Evolutionary conservation across 352 stramenopile species (phyloP).

Genomic region (Pythium rhizo-oryzae): DNA sequence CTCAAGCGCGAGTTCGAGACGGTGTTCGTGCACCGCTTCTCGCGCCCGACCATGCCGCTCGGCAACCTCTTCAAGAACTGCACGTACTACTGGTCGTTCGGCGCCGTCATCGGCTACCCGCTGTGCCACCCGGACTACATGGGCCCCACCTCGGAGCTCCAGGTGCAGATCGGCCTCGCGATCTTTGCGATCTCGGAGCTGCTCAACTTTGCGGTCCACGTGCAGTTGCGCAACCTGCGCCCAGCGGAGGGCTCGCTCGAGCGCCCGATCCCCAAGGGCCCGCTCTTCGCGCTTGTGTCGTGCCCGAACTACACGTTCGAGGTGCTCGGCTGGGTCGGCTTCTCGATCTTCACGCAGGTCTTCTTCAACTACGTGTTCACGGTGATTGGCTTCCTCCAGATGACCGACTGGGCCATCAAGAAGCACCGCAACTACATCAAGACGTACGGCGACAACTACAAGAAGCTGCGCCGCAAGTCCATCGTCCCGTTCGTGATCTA

Average conservation of each 20-base stretch:
- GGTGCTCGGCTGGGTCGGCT: slow-evolving; percentile 88
- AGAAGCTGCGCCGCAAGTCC: slow-evolving; percentile 83
- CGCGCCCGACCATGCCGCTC: slow-evolving; percentile 85
- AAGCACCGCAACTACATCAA: slow-evolving; percentile 90
- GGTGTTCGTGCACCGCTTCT: slow-evolving; percentile 91
- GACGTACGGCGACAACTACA: slow-evolving; percentile 84
- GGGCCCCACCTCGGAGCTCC: slow-evolving; percentile 46
- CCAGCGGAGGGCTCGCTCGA: slow-evolving; percentile 75
- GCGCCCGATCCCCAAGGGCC: slow-evolving; percentile 67
- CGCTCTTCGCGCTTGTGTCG: slow-evolving; percentile 82
- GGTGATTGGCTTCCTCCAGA: slow-evolving; percentile 84
- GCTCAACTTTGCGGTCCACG: slow-evolving; percentile 84
- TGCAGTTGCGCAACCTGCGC: slow-evolving; percentile 83
- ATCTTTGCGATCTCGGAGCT: slow-evolving; percentile 78
- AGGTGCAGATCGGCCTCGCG: slow-evolving; percentile 58
- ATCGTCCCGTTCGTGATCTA: slow-evolving; percentile 88
- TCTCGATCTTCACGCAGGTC: slow-evolving; percentile 87
- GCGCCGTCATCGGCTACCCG: slow-evolving; percentile 80
- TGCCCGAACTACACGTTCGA: slow-evolving; percentile 94
- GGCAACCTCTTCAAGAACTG: slow-evolving; percentile 92
- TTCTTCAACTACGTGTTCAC: slow-evolving; percentile 87
- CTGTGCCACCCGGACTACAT: slow-evolving; percentile 79
- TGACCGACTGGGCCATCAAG: slow-evolving; percentile 90
- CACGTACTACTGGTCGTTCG: slow-evolving; percentile 89
- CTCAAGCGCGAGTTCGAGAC: slow-evolving; percentile 89